Evolutionary conservation across 768 basidiomycete genomes (phyloP), one percentile per base, ranked within the genome.

Genomic region (Trametes gibbosa): DNA sequence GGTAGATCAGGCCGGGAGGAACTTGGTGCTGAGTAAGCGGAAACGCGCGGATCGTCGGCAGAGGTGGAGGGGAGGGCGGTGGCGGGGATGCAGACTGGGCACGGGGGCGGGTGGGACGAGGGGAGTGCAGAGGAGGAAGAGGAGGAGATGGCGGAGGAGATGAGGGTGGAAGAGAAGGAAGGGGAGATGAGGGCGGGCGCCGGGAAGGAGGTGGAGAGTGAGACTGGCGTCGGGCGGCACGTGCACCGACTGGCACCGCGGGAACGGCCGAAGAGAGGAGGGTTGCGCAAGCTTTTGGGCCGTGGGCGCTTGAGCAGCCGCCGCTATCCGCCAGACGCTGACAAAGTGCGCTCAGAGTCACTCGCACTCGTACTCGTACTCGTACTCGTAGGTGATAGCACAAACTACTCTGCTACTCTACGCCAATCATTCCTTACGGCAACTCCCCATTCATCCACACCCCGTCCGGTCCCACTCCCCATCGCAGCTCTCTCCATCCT

Each of bases 241-340:
- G n/a, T n/a, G n/a, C n/a, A n/a, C n/a, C n/a, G n/a, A 52, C 50
- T 35, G 37, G 7, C 24, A 37, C 51, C 46, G 47, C 61, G 61
- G 61, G 61, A 48, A 54, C 49, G 41, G 34, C 61, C 61, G 59
- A 57, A 47, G 37, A 29, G 58, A 57, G 51, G 37, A 29, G 58
- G 59, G 55, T 52, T 59, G 58, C 62, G 62, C 62, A 63, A 63
- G 62, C 62, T 32, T 13, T 46, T 40, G 25, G 43, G 59, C 53
- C 60, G 50, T 49, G n/a, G n/a, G n/a, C n/a, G n/a, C n/a, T n/a
- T n/a, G n/a, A n/a, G n/a, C 12, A 25, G 55, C 55, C 37, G 47
- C 19, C 16, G 21, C 24, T 32, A 35, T 39, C 50, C 34, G 50
- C 34, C 19, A 19, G 25, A 46, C 24, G 55, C 55, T 56, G 55